Percentiles rank a stretch among this genome's conserved stretches.
Conservation (phyloP, 192 early-diverging fungal genomes). For the Backusella mclennaniae region DNA sequence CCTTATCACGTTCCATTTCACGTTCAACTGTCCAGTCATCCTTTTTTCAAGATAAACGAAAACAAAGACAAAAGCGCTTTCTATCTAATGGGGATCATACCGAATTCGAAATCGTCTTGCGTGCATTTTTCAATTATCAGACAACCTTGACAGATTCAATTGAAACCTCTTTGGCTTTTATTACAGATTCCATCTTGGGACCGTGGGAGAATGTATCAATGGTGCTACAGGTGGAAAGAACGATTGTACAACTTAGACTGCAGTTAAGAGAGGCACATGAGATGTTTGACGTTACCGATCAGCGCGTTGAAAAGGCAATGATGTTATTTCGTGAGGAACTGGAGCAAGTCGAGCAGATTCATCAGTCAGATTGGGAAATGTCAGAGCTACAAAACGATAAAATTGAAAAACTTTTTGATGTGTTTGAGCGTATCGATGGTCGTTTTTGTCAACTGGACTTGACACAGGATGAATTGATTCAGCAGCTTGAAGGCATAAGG, state of each 20-base stretch:
- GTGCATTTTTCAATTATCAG: conserved; percentile 47
- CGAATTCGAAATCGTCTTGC: conserved; percentile 50
- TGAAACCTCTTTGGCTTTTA: conserved; percentile 40
- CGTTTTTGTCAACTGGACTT: conserved; percentile 26
- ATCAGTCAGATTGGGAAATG: conserved; percentile 27
- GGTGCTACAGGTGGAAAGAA: conserved; percentile 17
- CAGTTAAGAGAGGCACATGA: conserved; percentile 49
- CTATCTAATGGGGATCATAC: neutral
- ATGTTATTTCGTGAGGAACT: conserved; percentile 25
- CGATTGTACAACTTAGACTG: conserved; percentile 36
- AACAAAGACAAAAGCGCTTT: neutral
- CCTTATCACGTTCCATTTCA: conserved; percentile 1
- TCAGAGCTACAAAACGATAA: conserved; percentile 27
- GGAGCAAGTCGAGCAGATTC: conserved; percentile 24
- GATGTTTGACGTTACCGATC: conserved; percentile 46
- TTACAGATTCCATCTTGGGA: conserved; percentile 44
- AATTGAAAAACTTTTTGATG: conserved; percentile 30
- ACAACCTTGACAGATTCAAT: conserved; percentile 48
- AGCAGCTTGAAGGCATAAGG: conserved; percentile 12
- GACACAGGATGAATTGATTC: conserved; percentile 20
- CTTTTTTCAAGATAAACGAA: neutral
- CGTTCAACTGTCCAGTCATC: neutral
- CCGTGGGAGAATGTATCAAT: conserved; percentile 17
- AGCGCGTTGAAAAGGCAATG: conserved; percentile 28
- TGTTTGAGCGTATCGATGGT: conserved; percentile 25